A percentile compares a stretch with the other conserved stretches of the same genome.
These are phyloP conservation scores for Thinopyrum elongatum DNA, from an alignment of 176 grass and related monocot genomes.

Conservation along the genomic window DNA sequence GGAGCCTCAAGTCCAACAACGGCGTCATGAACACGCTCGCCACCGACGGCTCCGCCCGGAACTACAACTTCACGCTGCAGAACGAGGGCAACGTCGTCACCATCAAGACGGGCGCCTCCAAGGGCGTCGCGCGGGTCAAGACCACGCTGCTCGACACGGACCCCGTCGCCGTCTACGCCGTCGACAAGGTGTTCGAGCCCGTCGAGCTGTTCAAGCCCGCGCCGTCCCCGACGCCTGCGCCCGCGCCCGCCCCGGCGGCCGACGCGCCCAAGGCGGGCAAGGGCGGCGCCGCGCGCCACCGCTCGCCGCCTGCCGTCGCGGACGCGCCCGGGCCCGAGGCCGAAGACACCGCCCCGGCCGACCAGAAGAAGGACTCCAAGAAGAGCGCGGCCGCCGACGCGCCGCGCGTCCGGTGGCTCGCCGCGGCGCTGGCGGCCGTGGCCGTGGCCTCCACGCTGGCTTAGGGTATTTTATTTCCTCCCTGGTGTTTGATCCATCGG, in stretches of 20 bases:
- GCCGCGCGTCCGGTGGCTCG: conserved; percentile 23
- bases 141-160: conserved; percentile 48
- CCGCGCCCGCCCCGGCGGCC: conserved; percentile 1
- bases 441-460: conserved; percentile 17
- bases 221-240: conserved; percentile 30
- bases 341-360: conserved; percentile 8
- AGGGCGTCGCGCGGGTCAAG: conserved; percentile 36
- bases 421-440: neutral
- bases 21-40: conserved; percentile 90
- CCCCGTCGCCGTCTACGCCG: conserved; percentile 62
- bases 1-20: conserved; percentile 66
- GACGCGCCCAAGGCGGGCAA: conserved; percentile 42
- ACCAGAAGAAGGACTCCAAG: conserved; percentile 50
- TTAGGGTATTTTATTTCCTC: neutral
- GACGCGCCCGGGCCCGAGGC: conserved; percentile 46
- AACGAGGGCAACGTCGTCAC: conserved; percentile 74
- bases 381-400: conserved; percentile 34
- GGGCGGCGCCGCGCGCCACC: neutral
- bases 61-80: conserved; percentile 82
- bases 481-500: conserved; percentile 17
- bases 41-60: conserved; percentile 61
- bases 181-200: conserved; percentile 63
- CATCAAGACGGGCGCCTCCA: conserved; percentile 43
- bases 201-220: conserved; percentile 67
- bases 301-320: conserved; percentile 20